Evolutionary conservation across 2,329 filamentous ascomycete genomes (phyloP), one percentile per base, ranked within the genome.

Genomic region (Fusarium cyanostomum): DNA sequence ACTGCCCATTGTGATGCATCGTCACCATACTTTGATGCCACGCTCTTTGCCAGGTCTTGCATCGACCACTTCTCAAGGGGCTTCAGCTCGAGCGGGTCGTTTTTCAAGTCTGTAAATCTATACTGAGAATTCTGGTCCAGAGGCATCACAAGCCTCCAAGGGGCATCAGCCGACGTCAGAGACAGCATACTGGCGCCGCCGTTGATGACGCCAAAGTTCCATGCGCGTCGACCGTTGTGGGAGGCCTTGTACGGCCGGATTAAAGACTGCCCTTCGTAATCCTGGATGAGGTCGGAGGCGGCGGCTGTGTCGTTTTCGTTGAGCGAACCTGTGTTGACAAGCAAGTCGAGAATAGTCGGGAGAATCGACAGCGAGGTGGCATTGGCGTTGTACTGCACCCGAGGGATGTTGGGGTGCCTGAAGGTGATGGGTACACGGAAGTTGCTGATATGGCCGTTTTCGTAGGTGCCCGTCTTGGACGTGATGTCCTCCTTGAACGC

Each of bases 191-290:
- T 72, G 0, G 72, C 68, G 21, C 75, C 75, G 1, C 72, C 71
- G 28, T 77, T 77, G 33, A 77, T 67, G 35, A 76, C 67, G 8
- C 70, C 72, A 44, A 75, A 76, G 39, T 77, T 75, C 75, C 75
- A 77, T 0, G 69, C 69, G 10, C 69, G 63, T 9, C 69, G 63
- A 18, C 70, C 73, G 31, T 71, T 66, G 3, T 72, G 67, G 0
- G 49, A 52, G 10, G 56, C 56, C 16, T 65, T 66, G 1, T 73
- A 65, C 0, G 70, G 66, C 1, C 75, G 74, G 34, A 77, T 69
- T 1, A 77, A 60, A 2, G 74, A 76, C 34, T 76, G 73, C 12
- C 75, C 75, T 39, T 77, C 74, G 52, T 76, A 77, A 43, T 75
- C 74, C 7, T 69, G 58, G 15, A 70, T 58, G 3, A 77, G 59